A percentile compares a stretch with the other conserved stretches of the same genome.
phyloP scores from a whole-genome alignment of 306 rosid species.

The Arachis stenosperma region DNA sequence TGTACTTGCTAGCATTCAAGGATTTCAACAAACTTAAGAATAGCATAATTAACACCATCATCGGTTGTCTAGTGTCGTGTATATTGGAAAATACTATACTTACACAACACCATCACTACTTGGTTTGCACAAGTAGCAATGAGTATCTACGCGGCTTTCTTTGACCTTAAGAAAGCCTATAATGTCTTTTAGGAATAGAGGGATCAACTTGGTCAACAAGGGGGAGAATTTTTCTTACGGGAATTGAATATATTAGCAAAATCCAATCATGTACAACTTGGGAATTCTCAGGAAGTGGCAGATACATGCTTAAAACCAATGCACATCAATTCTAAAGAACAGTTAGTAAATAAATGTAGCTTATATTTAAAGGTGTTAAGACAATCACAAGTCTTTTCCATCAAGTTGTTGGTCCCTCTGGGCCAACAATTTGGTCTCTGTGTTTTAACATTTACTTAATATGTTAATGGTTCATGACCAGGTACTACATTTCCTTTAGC shows the following conservation, averaged over 20 bases:
- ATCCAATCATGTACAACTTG: slow-evolving; percentile 15
- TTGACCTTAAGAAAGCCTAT: slow-evolving; percentile 7
- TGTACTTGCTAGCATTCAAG: slow-evolving; percentile 9
- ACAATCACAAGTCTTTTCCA: too few relatives aligned
- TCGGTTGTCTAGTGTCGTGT: not conserved
- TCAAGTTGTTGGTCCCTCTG: not conserved
- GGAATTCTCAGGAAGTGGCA: slow-evolving; percentile 17
- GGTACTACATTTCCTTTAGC: not conserved
- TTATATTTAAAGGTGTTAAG: too few relatives aligned
- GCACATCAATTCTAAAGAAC: not conserved
- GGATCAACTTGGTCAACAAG: not conserved
- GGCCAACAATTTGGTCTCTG: slow-evolving; percentile 4
- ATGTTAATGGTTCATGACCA: not conserved
- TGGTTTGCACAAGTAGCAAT: not conserved
- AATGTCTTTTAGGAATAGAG: not conserved
- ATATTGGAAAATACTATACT: not conserved
- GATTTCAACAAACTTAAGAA: not conserved
- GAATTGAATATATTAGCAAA: not conserved
- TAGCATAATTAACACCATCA: not conserved
- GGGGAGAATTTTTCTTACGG: not conserved
- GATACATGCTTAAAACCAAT: slow-evolving; percentile 7
- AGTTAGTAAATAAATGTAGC: not conserved
- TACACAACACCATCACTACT: not conserved
- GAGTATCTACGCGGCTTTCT: not conserved
- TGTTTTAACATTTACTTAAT: not conserved